A percentile compares a stretch with the other conserved stretches of the same genome.
Conservation (phyloP, 805 yeast genomes). For the Yarrowia alimentaria region DNA sequence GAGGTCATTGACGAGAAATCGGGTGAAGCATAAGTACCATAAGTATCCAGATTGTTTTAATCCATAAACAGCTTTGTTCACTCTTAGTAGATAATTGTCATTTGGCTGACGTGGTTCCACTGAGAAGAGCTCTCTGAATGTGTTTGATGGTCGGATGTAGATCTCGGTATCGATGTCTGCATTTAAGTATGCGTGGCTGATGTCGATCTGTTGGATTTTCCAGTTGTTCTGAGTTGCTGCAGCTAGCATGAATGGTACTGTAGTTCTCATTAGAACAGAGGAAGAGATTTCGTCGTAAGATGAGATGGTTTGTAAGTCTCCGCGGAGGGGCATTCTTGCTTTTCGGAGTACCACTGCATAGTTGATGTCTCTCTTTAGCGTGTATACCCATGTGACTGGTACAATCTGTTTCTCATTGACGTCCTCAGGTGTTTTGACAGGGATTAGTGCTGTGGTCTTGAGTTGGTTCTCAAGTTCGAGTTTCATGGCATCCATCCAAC, state of each 20-base stretch:
- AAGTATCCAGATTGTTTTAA: slow-evolving; percentile 5
- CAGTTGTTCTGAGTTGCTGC: neutral
- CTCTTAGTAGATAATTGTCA: neutral
- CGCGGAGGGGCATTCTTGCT: neutral
- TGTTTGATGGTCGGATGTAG: neutral
- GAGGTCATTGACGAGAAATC: neutral
- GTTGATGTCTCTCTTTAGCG: neutral
- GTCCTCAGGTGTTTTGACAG: neutral
- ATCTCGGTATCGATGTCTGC: slow-evolving; percentile 8
- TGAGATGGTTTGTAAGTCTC: neutral
- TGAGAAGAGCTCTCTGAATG: neutral
- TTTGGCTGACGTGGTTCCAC: neutral
- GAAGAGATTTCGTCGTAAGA: slow-evolving; percentile 1
- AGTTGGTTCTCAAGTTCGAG: neutral
- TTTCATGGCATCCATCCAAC: neutral
- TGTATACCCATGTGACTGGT: neutral
- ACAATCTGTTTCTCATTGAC: neutral
- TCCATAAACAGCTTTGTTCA: neutral
- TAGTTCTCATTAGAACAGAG: neutral
- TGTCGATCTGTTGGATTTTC: slow-evolving; percentile 2
- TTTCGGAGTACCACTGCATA: neutral
- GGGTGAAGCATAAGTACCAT: slow-evolving; percentile 1
- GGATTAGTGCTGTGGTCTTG: neutral
- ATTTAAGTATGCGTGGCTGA: neutral
- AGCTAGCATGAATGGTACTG: neutral